Conservation (phyloP, 2,329 filamentous ascomycete genomes). For the Aspergillus neotritici region DNA sequence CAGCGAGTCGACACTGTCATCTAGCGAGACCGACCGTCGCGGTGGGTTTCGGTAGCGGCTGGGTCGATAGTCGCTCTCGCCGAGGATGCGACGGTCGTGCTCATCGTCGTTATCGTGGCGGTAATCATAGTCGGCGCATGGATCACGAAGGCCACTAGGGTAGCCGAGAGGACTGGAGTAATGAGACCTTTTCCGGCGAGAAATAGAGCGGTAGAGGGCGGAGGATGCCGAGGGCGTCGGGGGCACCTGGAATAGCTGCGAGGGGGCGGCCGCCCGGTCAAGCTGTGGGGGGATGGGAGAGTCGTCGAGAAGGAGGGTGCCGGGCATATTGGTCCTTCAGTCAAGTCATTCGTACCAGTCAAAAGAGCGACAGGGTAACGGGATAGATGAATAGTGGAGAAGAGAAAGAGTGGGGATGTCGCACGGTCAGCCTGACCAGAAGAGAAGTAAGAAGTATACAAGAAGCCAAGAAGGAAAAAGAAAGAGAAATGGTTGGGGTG, state of each 20-base stretch:
- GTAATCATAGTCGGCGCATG: slow-evolving; percentile 14
- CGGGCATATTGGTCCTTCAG: slow-evolving; percentile 19
- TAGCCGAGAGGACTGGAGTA: too few species aligned
- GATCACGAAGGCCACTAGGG: slow-evolving; percentile 20
- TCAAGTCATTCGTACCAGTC: neutral
- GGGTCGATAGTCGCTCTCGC: slow-evolving; percentile 38
- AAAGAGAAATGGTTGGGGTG: slow-evolving; percentile 4
- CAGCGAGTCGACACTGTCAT: slow-evolving; percentile 23
- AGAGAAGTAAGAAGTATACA: neutral
- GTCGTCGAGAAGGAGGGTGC: slow-evolving; percentile 30
- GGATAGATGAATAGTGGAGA: neutral
- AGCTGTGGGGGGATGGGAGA: slow-evolving; percentile 34
- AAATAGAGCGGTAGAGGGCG: slow-evolving; percentile 33
- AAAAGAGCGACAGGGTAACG: neutral
- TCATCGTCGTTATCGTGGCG: slow-evolving; percentile 11
- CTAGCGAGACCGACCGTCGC: slow-evolving; percentile 19
- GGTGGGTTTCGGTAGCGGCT: slow-evolving; percentile 36
- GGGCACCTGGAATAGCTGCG: slow-evolving; percentile 34
- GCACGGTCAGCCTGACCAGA: neutral
- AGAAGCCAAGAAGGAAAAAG: slow-evolving; percentile 2
- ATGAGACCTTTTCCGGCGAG: slow-evolving; percentile 30
- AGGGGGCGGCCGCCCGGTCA: slow-evolving; percentile 34
- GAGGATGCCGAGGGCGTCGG: slow-evolving; percentile 33
- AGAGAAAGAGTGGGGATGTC: neutral
- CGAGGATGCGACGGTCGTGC: slow-evolving; percentile 18